phyloP scores from a whole-genome alignment of 306 rosid genomes.

The apple (Malus domestica) region DNA sequence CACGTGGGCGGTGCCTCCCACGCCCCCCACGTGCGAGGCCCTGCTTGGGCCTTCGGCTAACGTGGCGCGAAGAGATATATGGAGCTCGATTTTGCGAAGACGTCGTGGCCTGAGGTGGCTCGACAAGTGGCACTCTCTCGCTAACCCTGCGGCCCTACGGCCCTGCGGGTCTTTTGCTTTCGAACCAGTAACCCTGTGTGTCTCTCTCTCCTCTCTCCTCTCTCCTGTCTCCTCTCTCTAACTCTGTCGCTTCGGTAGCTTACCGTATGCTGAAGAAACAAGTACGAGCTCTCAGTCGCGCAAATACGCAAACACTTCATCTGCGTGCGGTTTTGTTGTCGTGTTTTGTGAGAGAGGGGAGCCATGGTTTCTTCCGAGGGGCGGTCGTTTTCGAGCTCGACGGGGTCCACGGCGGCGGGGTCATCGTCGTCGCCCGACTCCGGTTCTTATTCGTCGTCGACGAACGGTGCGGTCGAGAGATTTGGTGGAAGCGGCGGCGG shows the following conservation, averaged over 20 bases:
- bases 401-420: conserved; percentile 15
- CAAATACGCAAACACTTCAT: background rate
- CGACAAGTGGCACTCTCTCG: conserved; percentile 52
- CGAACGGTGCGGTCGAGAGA: conserved; percentile 1
- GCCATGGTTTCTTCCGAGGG: conserved; percentile 30
- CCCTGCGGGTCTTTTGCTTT: conserved; percentile 12
- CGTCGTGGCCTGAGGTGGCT: conserved; percentile 40
- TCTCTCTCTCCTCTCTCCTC: background rate
- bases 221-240: background rate
- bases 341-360: background rate
- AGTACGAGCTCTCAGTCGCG: background rate
- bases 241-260: background rate
- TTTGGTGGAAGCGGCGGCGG: conserved; percentile 3
- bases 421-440: background rate
- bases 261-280: background rate
- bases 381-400: conserved; percentile 20
- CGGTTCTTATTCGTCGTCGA: background rate
- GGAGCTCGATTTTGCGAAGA: conserved; percentile 20
- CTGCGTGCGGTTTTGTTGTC: background rate
- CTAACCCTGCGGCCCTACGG: background rate
- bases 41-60: conserved; percentile 31
- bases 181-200: background rate
- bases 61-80: conserved; percentile 57
- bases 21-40: conserved; percentile 1
- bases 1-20: background rate